These are phyloP conservation scores for Metschnikowia baotianmanensis DNA, from an alignment of 805 yeast genomes.

Conservation along the genomic window DNA sequence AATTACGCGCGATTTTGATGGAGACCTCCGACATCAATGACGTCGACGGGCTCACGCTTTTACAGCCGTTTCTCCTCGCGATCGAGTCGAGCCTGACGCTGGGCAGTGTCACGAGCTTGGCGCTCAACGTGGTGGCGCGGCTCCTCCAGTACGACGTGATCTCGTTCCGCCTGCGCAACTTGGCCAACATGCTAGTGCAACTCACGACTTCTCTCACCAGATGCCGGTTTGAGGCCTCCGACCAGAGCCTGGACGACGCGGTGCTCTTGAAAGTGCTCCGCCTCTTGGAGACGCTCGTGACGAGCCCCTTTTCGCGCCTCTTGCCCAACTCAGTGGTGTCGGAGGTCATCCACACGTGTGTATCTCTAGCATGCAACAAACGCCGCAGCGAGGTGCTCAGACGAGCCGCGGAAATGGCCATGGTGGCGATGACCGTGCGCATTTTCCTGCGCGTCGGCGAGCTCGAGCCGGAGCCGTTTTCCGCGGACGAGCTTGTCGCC, in stretches of 20 bases:
- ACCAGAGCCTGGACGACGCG: conserved; percentile 88
- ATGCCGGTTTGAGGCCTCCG: conserved; percentile 94
- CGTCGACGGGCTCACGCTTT: conserved; percentile 67
- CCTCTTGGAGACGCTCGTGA: conserved; percentile 63
- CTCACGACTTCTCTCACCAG: conserved; percentile 78
- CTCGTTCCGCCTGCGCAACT: conserved; percentile 50
- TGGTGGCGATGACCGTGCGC: conserved; percentile 64
- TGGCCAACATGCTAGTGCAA: conserved; percentile 59
- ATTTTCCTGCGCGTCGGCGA: conserved; percentile 60
- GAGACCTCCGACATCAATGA: conserved; percentile 50
- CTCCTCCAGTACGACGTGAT: conserved; percentile 70
- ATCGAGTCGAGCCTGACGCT: conserved; percentile 82
- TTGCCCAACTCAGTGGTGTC: conserved; percentile 79
- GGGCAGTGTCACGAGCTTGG: conserved; percentile 80
- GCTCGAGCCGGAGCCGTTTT: conserved; percentile 46
- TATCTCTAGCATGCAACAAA: conserved; percentile 89
- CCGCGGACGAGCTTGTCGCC: conserved; percentile 44
- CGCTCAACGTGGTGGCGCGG: conserved; percentile 72
- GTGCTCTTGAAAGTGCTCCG: conserved; percentile 80
- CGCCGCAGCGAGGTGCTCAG: conserved; percentile 87
- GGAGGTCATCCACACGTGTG: conserved; percentile 87
- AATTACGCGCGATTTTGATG: conserved; percentile 67
- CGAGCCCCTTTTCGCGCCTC: conserved; percentile 60
- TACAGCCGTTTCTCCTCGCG: conserved; percentile 84
- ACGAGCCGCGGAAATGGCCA: conserved; percentile 82